Evolutionary conservation across 1,139 yeast genomes (phyloP).

Genomic region (Lodderomyces pseudojiufengensis): DNA sequence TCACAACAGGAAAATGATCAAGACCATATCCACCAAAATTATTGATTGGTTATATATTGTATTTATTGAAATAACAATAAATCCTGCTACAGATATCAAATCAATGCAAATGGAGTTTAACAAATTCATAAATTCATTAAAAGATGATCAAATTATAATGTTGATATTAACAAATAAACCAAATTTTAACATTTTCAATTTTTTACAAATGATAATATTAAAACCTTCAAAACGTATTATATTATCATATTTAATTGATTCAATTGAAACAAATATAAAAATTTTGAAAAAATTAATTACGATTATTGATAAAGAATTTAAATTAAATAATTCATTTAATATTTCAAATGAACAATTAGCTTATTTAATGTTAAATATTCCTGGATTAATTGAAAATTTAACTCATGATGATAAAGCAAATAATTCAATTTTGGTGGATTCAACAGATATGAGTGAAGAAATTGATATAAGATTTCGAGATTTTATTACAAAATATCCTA

Average conservation of each 20-base stretch:
- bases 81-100: constrained; percentile 1
- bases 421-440: neutral
- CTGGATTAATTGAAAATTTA: constrained; percentile 7
- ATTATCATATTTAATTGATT: constrained; percentile 2
- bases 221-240: constrained; percentile 4
- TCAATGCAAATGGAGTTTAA: constrained; percentile 2
- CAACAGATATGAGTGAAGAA: constrained; percentile 1
- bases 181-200: constrained; percentile 7
- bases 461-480: constrained; percentile 6
- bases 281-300: constrained; percentile 3
- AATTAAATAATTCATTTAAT: constrained; percentile 1
- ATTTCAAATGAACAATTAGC: constrained; percentile 10
- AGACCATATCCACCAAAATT: constrained; percentile 5
- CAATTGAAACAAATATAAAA: constrained; percentile 4
- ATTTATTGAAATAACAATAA: constrained; percentile 3
- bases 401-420: neutral
- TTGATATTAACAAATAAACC: constrained; percentile 4
- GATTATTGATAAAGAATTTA: neutral
- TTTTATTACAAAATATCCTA: constrained; percentile 6
- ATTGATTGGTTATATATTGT: constrained; percentile 9
- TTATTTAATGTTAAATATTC: constrained; percentile 12
- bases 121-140: constrained; percentile 3
- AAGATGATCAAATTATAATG: constrained; percentile 2
- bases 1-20: constrained; percentile 5
- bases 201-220: constrained; percentile 9